These are phyloP conservation scores for Rutstroemia sp. DNA, from an alignment of 2,329 filamentous ascomycete genomes.

Conservation along the genomic window DNA sequence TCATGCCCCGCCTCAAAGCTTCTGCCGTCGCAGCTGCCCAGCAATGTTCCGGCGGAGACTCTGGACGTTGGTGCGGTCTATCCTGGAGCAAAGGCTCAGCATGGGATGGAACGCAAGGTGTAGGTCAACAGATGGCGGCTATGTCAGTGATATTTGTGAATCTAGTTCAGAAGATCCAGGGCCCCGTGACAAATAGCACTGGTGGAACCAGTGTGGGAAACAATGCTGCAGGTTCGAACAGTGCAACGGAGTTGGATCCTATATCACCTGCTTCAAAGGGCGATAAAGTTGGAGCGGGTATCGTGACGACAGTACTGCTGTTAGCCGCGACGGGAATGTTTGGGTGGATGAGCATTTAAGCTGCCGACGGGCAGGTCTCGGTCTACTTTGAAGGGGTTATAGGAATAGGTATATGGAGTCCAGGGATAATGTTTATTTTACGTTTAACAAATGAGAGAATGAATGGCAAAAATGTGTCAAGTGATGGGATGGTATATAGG, in stretches of 20 bases:
- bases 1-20: slow-evolving; percentile 46
- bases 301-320: slow-evolving; percentile 33
- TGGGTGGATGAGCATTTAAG: slow-evolving; percentile 30
- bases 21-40: slow-evolving; percentile 47
- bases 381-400: background rate
- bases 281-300: slow-evolving; percentile 36
- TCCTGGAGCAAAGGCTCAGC: slow-evolving; percentile 45
- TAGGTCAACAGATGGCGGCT: slow-evolving; percentile 66
- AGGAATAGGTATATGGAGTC: background rate
- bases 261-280: slow-evolving; percentile 28
- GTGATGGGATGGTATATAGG: background rate
- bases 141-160: slow-evolving; percentile 50
- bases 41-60: slow-evolving; percentile 51
- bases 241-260: slow-evolving; percentile 11
- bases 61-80: slow-evolving; percentile 41
- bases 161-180: slow-evolving; percentile 26
- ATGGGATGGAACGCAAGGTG: slow-evolving; percentile 48
- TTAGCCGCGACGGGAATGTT: slow-evolving; percentile 28
- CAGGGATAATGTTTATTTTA: background rate
- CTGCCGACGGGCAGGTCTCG: too few relatives aligned
- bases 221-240: slow-evolving; percentile 18
- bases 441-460: background rate
- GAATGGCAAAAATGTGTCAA: background rate
- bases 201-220: slow-evolving; percentile 32
- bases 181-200: slow-evolving; percentile 25